Conservation (phyloP, 169 alveolate species). For the Plasmodium falciparum region DNA sequence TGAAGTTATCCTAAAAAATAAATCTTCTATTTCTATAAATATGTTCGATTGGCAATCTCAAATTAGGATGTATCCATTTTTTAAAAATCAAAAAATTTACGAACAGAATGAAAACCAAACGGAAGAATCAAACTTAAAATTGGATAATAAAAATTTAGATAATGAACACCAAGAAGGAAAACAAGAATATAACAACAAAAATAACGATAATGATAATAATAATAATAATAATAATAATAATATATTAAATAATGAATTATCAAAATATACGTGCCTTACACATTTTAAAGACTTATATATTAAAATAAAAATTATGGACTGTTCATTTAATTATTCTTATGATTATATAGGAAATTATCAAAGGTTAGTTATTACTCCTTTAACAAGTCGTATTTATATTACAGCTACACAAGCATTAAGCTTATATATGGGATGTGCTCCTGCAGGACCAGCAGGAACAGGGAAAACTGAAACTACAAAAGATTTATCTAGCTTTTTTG, state of each 20-base stretch:
- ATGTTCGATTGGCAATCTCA: conserved; percentile 98
- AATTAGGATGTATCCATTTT: conserved; percentile 91
- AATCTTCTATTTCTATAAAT: conserved; percentile 90
- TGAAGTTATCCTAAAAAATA: conserved; percentile 89
- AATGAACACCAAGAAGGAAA: conserved; percentile 82
- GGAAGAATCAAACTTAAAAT: background rate
- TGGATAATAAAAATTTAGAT: background rate
- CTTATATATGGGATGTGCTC: conserved; percentile 98
- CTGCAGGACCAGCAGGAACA: conserved; percentile 99
- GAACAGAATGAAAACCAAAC: background rate
- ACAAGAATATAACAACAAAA: conserved; percentile 61
- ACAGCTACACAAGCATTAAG: conserved; percentile 98
- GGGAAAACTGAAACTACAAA: conserved; percentile 98
- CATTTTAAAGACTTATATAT: conserved; percentile 86
- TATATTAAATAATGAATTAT: background rate
- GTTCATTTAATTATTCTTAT: conserved; percentile 94
- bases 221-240: conserved; percentile 3
- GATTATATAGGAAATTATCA: conserved; percentile 97
- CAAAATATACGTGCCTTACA: too few species aligned
- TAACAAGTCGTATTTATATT: conserved; percentile 97
- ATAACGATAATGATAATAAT: conserved; percentile 42
- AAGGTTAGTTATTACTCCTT: conserved; percentile 96
- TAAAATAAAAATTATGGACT: conserved; percentile 93
- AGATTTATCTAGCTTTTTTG: conserved; percentile 97
- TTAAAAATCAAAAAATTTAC: conserved; percentile 2